Percentiles rank a stretch among this genome's conserved stretches.
phyloP scores from a whole-genome alignment of 371 early-diverging fungal genomes.

The Syncephalis fuscata region DNA sequence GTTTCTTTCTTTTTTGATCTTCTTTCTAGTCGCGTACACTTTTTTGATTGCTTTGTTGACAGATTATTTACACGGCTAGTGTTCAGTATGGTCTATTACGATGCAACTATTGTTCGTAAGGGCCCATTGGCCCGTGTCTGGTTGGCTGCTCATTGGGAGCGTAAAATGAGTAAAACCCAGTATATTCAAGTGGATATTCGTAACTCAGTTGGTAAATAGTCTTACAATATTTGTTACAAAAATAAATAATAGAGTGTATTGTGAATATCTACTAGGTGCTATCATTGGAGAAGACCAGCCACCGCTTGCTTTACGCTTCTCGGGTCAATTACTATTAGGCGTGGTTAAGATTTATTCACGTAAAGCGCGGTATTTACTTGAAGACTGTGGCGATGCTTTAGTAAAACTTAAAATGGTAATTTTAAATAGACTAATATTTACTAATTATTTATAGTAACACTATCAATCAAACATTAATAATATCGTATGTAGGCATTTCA shows the following conservation, averaged over 20 bases:
- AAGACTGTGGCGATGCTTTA: constrained; percentile 94
- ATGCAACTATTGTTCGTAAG: constrained; percentile 61
- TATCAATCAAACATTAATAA: constrained; percentile 1
- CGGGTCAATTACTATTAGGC: constrained; percentile 93
- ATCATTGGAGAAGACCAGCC: constrained; percentile 66
- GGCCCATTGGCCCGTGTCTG: constrained; percentile 93
- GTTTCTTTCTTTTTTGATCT: no score
- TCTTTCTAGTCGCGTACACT: no score
- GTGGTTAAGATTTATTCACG: constrained; percentile 92
- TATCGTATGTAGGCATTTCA: constrained; percentile 46
- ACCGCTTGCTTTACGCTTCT: constrained; percentile 83
- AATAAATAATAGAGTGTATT: background rate
- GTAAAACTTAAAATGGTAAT: constrained; percentile 80
- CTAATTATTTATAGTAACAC: constrained; percentile 6
- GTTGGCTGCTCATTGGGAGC: constrained; percentile 97
- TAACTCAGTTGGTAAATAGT: constrained; percentile 55
- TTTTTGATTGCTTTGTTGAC: no score
- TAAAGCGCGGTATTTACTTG: constrained; percentile 90
- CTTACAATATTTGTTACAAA: background rate
- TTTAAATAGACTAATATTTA: constrained; percentile 2
- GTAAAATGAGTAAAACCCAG: constrained; percentile 88
- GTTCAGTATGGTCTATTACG: constrained; percentile 53
- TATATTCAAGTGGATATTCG: constrained; percentile 79
- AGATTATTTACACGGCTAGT: background rate
- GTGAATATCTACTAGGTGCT: constrained; percentile 30